Evolutionary conservation across 176 grass and related monocot species (phyloP), one percentile per base, ranked within the genome.

Genomic region (Hyparrhenia diplandra): DNA sequence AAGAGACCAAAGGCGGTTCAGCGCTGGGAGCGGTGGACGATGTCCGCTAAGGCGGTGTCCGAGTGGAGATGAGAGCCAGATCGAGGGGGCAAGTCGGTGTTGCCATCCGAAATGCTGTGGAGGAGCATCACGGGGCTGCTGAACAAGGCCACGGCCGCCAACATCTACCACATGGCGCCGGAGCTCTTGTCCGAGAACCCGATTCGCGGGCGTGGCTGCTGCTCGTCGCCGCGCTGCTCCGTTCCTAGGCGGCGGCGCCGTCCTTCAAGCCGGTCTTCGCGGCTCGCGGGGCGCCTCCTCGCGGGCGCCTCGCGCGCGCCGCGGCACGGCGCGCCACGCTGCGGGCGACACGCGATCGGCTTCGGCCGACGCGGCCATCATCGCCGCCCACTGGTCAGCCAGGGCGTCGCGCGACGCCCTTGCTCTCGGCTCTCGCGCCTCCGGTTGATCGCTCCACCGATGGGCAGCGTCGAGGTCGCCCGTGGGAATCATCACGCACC

Each of bases 81-180:
- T n/a, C n/a, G n/a, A n/a, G n/a, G n/a, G n/a, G n/a, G n/a, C n/a
- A n/a, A n/a, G n/a, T n/a, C n/a, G n/a, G n/a, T n/a, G n/a, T n/a
- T n/a, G n/a, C n/a, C n/a, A n/a, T n/a, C n/a, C n/a, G n/a, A n/a
- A n/a, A n/a, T n/a, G 32, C 65, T 93, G 25, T 61, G 73, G 34
- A 87, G 67, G 82, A 85, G 84, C 27, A 90, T 93, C 39, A 93
- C 78, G 4, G 87, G 87, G 5, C 82, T 90, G 7, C 87, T 93
- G 17, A 93, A 93, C 71, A 93, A 89, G 74, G 87, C 85, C 6
- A 92, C 71, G 59, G 70, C 87, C 37, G 82, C 89, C 31, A 95
- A 89, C 87, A 60, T 85, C 64, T 82, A 75, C 18, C 84, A 85
- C 70, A 82, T 92, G 17, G 75, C 84, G 13, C 83, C 76, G 10